A percentile compares a stretch with the other conserved stretches of the same genome.
These are phyloP conservation scores for Didymella arachidicola DNA, from an alignment of 2,329 filamentous ascomycete genomes.

Conservation along the genomic window DNA sequence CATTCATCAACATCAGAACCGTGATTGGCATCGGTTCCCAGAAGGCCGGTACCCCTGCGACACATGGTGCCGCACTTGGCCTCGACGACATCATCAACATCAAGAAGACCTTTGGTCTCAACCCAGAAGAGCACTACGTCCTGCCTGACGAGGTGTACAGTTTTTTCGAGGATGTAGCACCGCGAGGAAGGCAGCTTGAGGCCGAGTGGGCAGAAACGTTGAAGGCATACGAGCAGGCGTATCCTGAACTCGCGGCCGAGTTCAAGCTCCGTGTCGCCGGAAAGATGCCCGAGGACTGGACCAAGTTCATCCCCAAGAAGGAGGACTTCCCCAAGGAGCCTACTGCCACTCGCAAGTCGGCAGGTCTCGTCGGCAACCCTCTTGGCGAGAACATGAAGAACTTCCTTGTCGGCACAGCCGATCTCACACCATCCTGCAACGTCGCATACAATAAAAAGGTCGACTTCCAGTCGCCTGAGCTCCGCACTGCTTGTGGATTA, in stretches of 20 bases:
- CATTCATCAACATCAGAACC: slow-evolving; percentile 66
- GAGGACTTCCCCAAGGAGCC: slow-evolving; percentile 56
- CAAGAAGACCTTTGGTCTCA: background rate
- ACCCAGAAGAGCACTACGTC: background rate
- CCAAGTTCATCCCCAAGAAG: slow-evolving; percentile 56
- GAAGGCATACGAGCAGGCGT: slow-evolving; percentile 28
- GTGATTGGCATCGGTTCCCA: slow-evolving; percentile 61
- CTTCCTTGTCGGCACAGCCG: slow-evolving; percentile 78
- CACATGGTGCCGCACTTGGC: background rate
- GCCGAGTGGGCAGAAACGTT: background rate
- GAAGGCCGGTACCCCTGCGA: slow-evolving; percentile 9
- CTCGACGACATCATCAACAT: background rate
- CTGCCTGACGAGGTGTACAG: background rate
- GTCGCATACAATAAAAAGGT: slow-evolving; percentile 62
- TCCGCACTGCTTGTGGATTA: slow-evolving; percentile 25
- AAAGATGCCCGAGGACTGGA: slow-evolving; percentile 58
- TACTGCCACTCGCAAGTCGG: slow-evolving; percentile 30
- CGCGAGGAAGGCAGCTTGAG: background rate
- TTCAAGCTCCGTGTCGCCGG: slow-evolving; percentile 59
- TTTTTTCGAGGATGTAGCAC: background rate
- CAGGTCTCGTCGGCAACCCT: slow-evolving; percentile 36
- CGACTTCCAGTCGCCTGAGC: slow-evolving; percentile 55
- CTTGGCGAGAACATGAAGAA: slow-evolving; percentile 81
- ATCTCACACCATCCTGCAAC: slow-evolving; percentile 59
- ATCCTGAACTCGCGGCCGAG: slow-evolving; percentile 60